phyloP scores from a whole-genome alignment of 2,329 filamentous ascomycete species.

The Tolypocladium amazonense region DNA sequence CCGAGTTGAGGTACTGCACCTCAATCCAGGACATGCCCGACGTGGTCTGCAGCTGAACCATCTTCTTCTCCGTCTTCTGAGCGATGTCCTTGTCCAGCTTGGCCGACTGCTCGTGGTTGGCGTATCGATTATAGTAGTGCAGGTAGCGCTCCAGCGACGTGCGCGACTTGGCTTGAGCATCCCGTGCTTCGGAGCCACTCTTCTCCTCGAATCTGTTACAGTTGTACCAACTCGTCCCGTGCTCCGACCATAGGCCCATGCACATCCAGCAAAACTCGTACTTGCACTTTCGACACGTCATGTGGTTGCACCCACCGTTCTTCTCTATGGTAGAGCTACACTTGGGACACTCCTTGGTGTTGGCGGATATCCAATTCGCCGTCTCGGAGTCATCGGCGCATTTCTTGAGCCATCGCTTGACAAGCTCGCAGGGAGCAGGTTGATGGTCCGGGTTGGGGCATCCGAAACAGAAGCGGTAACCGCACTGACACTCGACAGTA shows the following conservation, averaged over 20 bases:
- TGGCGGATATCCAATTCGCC: conserved; percentile 98
- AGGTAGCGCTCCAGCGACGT: conserved; percentile 92
- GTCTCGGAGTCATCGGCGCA: conserved; percentile 98
- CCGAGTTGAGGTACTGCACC: conserved; percentile 90
- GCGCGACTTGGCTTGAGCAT: conserved; percentile 83
- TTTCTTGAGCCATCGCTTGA: conserved; percentile 95
- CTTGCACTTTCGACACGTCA: conserved; percentile 93
- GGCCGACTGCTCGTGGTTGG: conserved; percentile 96
- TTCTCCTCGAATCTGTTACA: conserved; percentile 97
- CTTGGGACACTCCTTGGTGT: conserved; percentile 95
- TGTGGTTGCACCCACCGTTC: conserved; percentile 96
- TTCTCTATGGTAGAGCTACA: conserved; percentile 98
- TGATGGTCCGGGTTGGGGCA: conserved; percentile 86
- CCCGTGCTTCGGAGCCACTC: conserved; percentile 79
- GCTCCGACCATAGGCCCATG: conserved; percentile 97
- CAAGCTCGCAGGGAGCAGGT: conserved; percentile 79
- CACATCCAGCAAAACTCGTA: conserved; percentile 99
- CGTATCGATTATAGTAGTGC: conserved; percentile 98
- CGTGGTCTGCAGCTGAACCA: conserved; percentile 87
- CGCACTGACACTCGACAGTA: conserved; percentile 77
- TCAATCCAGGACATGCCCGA: conserved; percentile 99
- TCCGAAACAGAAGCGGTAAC: conserved; percentile 88
- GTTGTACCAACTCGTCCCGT: conserved; percentile 99
- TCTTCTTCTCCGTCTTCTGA: conserved; percentile 96
- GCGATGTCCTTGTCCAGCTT: conserved; percentile 95